Base-by-base conservation (phyloP, 257 asterid genomes). In the Striga asiatica region DNA sequence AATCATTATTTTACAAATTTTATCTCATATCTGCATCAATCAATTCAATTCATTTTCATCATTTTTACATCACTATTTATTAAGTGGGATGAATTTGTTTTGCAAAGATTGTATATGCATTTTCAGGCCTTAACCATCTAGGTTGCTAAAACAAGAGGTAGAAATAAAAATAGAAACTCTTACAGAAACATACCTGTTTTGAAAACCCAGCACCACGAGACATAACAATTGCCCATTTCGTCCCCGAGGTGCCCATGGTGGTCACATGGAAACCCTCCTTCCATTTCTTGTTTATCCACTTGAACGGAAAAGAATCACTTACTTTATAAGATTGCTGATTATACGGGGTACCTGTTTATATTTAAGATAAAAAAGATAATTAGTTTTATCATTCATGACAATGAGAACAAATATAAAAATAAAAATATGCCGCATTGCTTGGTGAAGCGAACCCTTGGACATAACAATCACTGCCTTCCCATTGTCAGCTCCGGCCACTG, bases 281-380 rank as follows among this genome's bases (percentile, higher is more conserved):
- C 94, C 94, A 83, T 72, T 83, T 76, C 66, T 78, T 83, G 69
- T 68, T 76, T 62, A 83, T 83, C 94, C 94, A 83, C 76, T 78
- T 80, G 35, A 71, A 76, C 4, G 94, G 94, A 67, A 78, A 83
- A 1, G 79, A 74, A 35, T 81, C 89, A 8, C 86, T 78, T 37
- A 83, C 87, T 81, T 81, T 83, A 54, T 83, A 83, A 0, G 89
- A 78, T 52, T 83, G 94, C 62, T 83, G 87, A 45, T 65, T 29
- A 71, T 67, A 81, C 59, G 64, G 81, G 10, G 82, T 71, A 49
- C 94, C 94, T 83, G 65, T 54, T n/a, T n/a, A 61, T 22, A 39
- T 58, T 35, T 35, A 31, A 61, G 42, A 35, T 32, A 49, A 52
- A 53, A n/a, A n/a, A n/a, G 49, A n/a, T 16, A 41, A 60, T 38